Base-by-base conservation (phyloP, 1,139 yeast genomes). In the Yamadazyma atmosphaerica region DNA sequence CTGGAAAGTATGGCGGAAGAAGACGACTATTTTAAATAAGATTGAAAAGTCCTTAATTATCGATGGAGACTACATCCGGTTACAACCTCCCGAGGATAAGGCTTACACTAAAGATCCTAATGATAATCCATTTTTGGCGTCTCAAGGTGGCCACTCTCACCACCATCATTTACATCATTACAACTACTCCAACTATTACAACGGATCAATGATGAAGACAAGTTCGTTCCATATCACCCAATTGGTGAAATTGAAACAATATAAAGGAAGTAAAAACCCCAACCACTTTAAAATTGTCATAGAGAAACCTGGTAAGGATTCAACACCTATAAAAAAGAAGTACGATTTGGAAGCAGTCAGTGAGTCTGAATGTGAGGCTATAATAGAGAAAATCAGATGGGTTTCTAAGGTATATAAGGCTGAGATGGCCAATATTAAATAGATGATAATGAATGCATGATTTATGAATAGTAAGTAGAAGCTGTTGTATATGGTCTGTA, bases 11-110 rank as follows among this genome's bases (percentile, higher is more conserved):
- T 87, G 89, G 86, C 74, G 98, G 50, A 79, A 94, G 43, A 92
- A 89, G 54, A 81, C 90, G 70, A 83, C 95, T 0, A 83, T 92
- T 51, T 79, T 86, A 45, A 81, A 82, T 41, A 77, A 89, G 38
- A 87, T 88, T 44, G 96, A 90, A 49, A 79, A 94, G 49, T 79
- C 89, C 1, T 67, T 92, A 35, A 90, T 95, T 1, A 78, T 92
- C 32, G 98, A 92, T 60, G 98, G 98, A 14, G 96, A 89, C 53
- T 90, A 89, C 55, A 81, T 92, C 12, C 94, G 90, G 56, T 76
- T 92, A 38, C 81, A 90, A 52, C 97, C 98, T 2, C 81, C 90
- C 1, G 85, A 82, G 47, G 74, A 70, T 41, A 55, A 59, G 23
- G 64, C 60, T 5, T 65, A 64, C 46, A 86, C 83, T 43, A 81